phyloP scores from a whole-genome alignment of 2,329 filamentous ascomycete species.

The Pseudocercospora macadamiae region DNA sequence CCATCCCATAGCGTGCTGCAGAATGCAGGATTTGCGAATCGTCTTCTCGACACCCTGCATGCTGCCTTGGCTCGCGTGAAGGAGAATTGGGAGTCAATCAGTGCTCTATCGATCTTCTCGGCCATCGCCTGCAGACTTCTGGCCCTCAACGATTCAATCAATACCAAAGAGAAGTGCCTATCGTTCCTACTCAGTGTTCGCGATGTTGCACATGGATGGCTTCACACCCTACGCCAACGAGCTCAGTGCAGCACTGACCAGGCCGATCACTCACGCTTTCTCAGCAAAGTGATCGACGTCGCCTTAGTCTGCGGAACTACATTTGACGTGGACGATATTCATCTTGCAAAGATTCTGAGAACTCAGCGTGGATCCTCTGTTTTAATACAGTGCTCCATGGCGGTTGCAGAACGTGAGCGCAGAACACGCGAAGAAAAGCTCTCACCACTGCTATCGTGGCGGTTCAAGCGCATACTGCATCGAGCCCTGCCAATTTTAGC shows the following conservation, averaged over 20 bases:
- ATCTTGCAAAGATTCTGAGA: constrained; percentile 23
- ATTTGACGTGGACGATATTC: constrained; percentile 39
- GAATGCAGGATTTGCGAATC: constrained; percentile 39
- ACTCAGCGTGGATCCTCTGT: constrained; percentile 16
- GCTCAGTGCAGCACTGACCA: constrained; percentile 37
- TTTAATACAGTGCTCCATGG: constrained; percentile 24
- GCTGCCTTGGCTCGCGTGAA: constrained; percentile 26
- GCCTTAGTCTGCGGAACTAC: constrained; percentile 60
- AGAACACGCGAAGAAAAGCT: neutral
- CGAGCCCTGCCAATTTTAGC: constrained; percentile 14
- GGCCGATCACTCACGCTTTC: constrained; percentile 31
- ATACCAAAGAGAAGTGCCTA: constrained; percentile 1
- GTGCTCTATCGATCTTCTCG: constrained; percentile 27
- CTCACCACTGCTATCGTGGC: neutral
- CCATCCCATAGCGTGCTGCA: constrained; percentile 54
- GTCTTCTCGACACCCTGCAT: constrained; percentile 18
- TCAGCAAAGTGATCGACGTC: constrained; percentile 53
- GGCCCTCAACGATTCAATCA: constrained; percentile 20
- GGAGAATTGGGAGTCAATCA: constrained; percentile 35
- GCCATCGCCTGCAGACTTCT: constrained; percentile 30
- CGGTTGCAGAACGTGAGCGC: constrained; percentile 22
- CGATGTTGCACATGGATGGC: constrained; percentile 55
- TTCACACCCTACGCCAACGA: constrained; percentile 27
- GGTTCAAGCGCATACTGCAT: constrained; percentile 22
- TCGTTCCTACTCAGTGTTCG: constrained; percentile 47